Evolutionary conservation across 768 basidiomycete species (phyloP).

Genomic region (Boletus huronensis): DNA sequence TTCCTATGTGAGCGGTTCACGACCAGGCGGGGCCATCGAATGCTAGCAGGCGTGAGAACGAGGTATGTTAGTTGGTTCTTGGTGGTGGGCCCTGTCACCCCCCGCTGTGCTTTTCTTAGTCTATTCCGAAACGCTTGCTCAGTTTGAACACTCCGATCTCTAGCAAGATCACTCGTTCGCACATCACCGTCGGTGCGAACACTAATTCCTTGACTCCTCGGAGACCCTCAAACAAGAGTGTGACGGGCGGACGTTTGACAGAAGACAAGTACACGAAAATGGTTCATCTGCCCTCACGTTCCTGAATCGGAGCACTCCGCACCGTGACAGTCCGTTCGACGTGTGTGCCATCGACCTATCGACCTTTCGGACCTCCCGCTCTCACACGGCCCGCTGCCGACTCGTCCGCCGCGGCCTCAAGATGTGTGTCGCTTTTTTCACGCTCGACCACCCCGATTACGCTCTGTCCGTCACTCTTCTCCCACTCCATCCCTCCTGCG

Average conservation of each 20-base stretch:
- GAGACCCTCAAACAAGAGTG: conserved; percentile 9
- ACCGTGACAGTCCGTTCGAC: neutral
- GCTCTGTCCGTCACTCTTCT: conserved; percentile 55
- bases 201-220: neutral
- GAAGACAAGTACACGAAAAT: neutral
- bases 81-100: neutral
- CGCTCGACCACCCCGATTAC: conserved; percentile 72
- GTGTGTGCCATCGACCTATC: neutral
- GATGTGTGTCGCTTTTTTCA: conserved; percentile 82
- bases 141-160: neutral
- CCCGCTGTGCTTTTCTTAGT: too few species aligned
- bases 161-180: neutral
- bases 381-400: conserved; percentile 1
- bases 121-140: neutral
- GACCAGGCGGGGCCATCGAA: neutral
- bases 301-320: neutral
- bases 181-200: neutral
- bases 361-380: neutral
- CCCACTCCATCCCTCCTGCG: neutral
- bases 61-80: neutral
- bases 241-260: conserved; percentile 7
- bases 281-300: neutral
- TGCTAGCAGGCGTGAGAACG: conserved; percentile 9
- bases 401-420: conserved; percentile 1
- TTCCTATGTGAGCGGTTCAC: neutral